phyloP scores from a whole-genome alignment of 208 protist genomes.

The Crithidia bombi region DNA sequence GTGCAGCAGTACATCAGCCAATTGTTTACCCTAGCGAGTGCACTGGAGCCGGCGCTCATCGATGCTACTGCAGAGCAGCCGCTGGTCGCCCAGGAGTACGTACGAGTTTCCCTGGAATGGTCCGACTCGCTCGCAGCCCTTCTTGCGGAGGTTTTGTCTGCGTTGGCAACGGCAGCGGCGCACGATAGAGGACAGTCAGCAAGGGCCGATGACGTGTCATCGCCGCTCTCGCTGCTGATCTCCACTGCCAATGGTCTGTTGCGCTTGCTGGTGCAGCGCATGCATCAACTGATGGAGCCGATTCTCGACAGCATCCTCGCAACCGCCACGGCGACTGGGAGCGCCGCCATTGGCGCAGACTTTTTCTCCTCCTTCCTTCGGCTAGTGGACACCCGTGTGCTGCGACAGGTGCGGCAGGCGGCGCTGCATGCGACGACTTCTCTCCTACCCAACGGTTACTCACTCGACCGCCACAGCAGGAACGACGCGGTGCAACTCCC shows the following conservation, averaged over 20 bases:
- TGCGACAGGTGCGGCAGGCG: constrained; percentile 15
- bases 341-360: constrained; percentile 16
- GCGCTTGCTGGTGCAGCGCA: constrained; percentile 28
- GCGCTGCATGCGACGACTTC: not conserved
- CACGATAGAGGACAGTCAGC: not conserved
- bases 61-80: constrained; percentile 18
- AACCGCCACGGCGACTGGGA: constrained; percentile 10
- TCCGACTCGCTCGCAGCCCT: constrained; percentile 7
- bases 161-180: not conserved
- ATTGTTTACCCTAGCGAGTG: not conserved
- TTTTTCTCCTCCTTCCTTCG: constrained; percentile 26
- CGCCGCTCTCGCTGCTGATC: constrained; percentile 7
- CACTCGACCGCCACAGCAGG: no score
- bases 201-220: not conserved
- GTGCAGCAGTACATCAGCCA: constrained; percentile 7
- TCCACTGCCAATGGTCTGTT: constrained; percentile 25
- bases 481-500: not conserved
- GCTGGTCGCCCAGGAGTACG: constrained; percentile 28
- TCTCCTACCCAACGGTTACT: not conserved
- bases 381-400: constrained; percentile 17
- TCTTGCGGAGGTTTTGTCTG: constrained; percentile 9
- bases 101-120: constrained; percentile 23
- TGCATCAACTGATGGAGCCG: constrained; percentile 31
- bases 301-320: constrained; percentile 23
- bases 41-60: constrained; percentile 17